Conservation (phyloP, 371 early-diverging fungal genomes). For the Lichtheimia ornata region DNA sequence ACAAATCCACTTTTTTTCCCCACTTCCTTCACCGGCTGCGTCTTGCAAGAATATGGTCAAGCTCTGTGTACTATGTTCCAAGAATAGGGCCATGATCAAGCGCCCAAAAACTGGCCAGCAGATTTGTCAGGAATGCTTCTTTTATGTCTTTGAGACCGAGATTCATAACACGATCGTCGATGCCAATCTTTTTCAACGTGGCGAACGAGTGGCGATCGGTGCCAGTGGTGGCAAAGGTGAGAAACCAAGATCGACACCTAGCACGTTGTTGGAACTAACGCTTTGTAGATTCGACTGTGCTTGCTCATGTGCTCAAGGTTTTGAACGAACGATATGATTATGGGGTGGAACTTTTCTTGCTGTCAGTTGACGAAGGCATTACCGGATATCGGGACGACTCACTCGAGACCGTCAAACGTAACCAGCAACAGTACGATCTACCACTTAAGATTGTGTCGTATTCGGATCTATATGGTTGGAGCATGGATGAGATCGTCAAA, state of each 20-base stretch:
- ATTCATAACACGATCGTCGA: constrained; percentile 93
- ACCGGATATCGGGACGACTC: constrained; percentile 99
- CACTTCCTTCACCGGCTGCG: background rate
- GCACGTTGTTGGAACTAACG: background rate
- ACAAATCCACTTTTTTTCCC: background rate
- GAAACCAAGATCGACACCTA: background rate
- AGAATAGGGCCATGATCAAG: constrained; percentile 80
- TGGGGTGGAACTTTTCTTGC: constrained; percentile 88
- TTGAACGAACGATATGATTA: constrained; percentile 96
- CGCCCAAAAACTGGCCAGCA: constrained; percentile 94
- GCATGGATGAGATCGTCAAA: constrained; percentile 98
- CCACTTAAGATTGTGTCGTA: constrained; percentile 96
- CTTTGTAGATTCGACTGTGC: constrained; percentile 92
- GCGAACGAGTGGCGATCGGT: constrained; percentile 96
- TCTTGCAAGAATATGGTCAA: constrained; percentile 33
- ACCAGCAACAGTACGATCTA: constrained; percentile 91
- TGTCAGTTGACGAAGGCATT: constrained; percentile 99
- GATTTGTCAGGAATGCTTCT: constrained; percentile 96
- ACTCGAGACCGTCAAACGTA: constrained; percentile 96
- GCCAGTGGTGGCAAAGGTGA: constrained; percentile 98
- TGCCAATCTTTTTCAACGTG: constrained; percentile 83
- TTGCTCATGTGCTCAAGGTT: constrained; percentile 95
- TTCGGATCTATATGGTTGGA: constrained; percentile 96
- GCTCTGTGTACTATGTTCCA: constrained; percentile 53
- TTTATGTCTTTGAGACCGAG: constrained; percentile 93